These are phyloP conservation scores for Ganoderma sp. DNA, from an alignment of 1,284 basidiomycete species.

Conservation along the genomic window DNA sequence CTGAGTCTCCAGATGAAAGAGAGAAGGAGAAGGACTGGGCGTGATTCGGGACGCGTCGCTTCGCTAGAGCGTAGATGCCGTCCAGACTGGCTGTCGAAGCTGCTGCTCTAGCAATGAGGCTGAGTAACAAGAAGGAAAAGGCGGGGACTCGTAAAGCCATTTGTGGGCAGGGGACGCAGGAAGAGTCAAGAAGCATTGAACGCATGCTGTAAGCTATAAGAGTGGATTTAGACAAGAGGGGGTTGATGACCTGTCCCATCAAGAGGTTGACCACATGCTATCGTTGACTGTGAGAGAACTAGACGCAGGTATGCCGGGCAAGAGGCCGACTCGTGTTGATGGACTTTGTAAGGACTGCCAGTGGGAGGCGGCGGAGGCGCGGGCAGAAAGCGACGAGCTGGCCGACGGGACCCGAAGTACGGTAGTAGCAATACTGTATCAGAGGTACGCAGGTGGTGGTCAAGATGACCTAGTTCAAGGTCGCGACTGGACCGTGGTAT, in stretches of 20 bases:
- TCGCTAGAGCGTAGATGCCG: constrained; percentile 38
- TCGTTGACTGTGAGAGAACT: not conserved
- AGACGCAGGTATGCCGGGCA: not conserved
- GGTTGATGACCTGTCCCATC: not conserved
- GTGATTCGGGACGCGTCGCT: constrained; percentile 38
- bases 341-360: not conserved
- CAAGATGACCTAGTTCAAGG: too few species aligned
- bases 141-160: not conserved
- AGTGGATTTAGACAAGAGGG: not conserved
- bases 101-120: constrained; percentile 6
- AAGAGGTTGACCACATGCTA: not conserved
- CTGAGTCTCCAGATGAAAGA: constrained; percentile 33
- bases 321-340: not conserved
- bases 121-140: constrained; percentile 16
- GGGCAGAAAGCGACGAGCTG: not conserved
- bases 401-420: too few species aligned
- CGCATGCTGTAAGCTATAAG: not conserved
- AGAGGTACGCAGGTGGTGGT: too few species aligned
- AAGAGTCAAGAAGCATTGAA: not conserved
- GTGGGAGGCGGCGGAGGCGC: not conserved
- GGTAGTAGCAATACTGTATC: not conserved
- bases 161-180: not conserved
- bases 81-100: constrained; percentile 21
- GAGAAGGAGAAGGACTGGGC: constrained; percentile 38
- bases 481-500: too few species aligned